Base-by-base conservation (phyloP, 148 eudicot species). In the Silene uniflora region DNA sequence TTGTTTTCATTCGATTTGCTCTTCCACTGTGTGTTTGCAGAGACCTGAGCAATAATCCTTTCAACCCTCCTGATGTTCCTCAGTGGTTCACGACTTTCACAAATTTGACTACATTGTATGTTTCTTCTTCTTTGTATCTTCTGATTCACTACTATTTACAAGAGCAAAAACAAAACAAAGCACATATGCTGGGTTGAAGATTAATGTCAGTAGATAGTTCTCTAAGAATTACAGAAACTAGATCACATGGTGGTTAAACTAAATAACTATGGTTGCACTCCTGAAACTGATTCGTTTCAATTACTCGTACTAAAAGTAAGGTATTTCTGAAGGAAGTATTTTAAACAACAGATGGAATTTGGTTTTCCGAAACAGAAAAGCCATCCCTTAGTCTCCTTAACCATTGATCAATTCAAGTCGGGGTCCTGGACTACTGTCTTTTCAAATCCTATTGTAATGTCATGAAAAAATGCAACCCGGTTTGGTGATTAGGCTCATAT, bases 1-100 rank as follows among this genome's bases (percentile, higher is more conserved):
- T 22, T 71, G 35, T 68, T 21, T 19, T 55, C 6, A 49, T 25
- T 46, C 21, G 18, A 58, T 27, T 76, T 46, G 18, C 35, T 81
- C 16, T 5, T 62, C 67, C 23, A 13, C 6, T 52, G 18, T 32
- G 62, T 69, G 3, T 81, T 56, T 77, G 67, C 84, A 81, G 84
- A 70, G 84, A 81, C 67, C 42, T 81, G 75, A 81, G 84, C 74
- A 81, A 81, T 27, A 81, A 81, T 71, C 78, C 58, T 27, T 81
- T 77, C 55, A 69, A 69, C 23, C 21, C 56, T 42, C 47, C 72
- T 7, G 60, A 49, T 69, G 75, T 63, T 62, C 84, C 84, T 73
- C 75, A 35, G 62, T 81, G 84, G 84, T 63, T 77, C 46, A 35
- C 54, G 75, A 74, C 72, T 14, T 44, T 77, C 56, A 62, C 78